These are phyloP conservation scores for Chlorella sp. DNA, from an alignment of 139 green algal species.

Conservation along the genomic window DNA sequence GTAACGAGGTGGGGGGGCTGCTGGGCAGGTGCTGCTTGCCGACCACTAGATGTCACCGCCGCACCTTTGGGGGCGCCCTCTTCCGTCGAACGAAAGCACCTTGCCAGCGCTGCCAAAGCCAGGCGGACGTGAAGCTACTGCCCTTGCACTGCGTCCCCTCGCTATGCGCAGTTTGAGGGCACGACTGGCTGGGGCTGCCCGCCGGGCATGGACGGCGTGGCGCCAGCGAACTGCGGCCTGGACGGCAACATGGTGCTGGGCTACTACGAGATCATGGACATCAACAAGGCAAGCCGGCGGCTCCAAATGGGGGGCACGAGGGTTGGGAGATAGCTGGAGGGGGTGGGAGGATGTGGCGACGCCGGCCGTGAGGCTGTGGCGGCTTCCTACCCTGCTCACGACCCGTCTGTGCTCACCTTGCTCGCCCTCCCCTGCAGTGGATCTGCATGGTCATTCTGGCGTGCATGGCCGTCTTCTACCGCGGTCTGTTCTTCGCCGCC, in stretches of 20 bases:
- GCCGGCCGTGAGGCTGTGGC: no score
- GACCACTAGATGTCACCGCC: no score
- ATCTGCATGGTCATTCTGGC: conserved; percentile 50
- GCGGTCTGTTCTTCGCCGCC: conserved; percentile 56
- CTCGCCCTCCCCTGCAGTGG: conserved; percentile 28
- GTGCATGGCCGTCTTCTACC: conserved; percentile 62
- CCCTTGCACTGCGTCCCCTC: not conserved
- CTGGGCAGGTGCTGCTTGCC: no score
- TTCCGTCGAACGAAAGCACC: no score
- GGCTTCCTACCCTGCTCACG: not conserved
- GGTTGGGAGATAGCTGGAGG: no score
- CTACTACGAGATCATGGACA: conserved; percentile 54
- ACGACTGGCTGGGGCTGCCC: conserved; percentile 63
- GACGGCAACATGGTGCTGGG: conserved; percentile 46
- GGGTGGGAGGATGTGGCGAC: no score
- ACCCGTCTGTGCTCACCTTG: not conserved
- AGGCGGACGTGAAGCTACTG: no score
- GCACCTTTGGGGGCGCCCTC: no score
- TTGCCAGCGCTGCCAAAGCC: no score
- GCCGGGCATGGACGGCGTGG: conserved; percentile 6
- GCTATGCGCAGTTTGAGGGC: not conserved
- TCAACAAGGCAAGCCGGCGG: conserved; percentile 49
- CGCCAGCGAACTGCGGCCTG: conserved; percentile 40
- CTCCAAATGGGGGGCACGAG: no score
- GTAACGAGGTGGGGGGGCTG: conserved; percentile 21